Base-by-base conservation (phyloP, 164 flowering plant species). In the Sextonia rubra region DNA sequence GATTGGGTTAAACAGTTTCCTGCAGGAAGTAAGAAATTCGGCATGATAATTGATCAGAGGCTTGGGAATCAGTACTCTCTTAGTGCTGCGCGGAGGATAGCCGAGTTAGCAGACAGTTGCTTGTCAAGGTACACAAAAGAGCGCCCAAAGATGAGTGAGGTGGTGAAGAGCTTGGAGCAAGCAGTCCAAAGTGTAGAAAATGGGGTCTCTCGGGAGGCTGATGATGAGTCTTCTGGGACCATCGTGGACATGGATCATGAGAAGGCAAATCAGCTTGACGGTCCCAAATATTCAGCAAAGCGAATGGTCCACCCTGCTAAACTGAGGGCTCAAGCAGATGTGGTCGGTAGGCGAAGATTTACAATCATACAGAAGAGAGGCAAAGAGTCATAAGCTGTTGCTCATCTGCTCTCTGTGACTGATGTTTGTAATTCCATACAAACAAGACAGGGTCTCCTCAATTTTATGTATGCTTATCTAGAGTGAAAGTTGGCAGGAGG, bases 1-100 rank as follows among this genome's bases (percentile, higher is more conserved):
- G 92, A 92, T 3, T 94, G 98, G 98, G 92, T 94, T 74, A 91
- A 85, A 71, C 86, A 86, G 47, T 92, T 70, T 77, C 98, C 98
- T 4, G 83, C 83, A 3, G 91, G 88, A 20, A 81, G 91, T 52
- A 86, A 68, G 73, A 82, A 64, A 55, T 94, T 94, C 77, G 72
- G 70, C 82, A 83, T 85, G 89, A 89, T 94, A 22, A 85, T 94
- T 47, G 98, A 94, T 71, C 87, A 89, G 5, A 80, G 87, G 32
- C 90, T 94, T 11, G 65, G 81, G 52, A 82, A 80, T 71, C 85
- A 88, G 55, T 91, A 82, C 66, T 80, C 91, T 6, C 66, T 85
- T 30, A 66, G 6, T 67, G 86, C 89, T 26, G 98, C 95, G 11
- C 71, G 80, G 69, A 82, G 64, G 64, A 78, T 94, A 37, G 95